These are phyloP conservation scores for Talaromyces sp. DNA, from an alignment of 2,329 filamentous ascomycete species.

Conservation along the genomic window DNA sequence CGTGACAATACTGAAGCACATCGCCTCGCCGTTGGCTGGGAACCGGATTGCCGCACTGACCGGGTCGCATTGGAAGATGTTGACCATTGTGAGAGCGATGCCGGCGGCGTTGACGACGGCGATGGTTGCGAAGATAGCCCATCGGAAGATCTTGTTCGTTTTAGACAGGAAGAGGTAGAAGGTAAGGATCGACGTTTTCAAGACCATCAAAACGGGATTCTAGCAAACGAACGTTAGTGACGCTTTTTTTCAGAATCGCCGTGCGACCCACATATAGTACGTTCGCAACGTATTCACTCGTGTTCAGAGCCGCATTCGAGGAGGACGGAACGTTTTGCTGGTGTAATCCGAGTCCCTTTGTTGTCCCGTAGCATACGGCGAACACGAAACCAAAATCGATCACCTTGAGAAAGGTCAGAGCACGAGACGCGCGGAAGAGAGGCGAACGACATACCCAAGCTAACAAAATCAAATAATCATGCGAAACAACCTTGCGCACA, in stretches of 20 bases:
- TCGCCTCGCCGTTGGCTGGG: constrained; percentile 43
- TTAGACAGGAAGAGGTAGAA: constrained; percentile 84
- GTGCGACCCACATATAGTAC: constrained; percentile 53
- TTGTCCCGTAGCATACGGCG: constrained; percentile 44
- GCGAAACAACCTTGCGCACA: constrained; percentile 66
- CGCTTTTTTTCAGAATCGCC: not conserved
- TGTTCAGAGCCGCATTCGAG: constrained; percentile 36
- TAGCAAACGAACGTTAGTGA: constrained; percentile 33
- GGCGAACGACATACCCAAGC: constrained; percentile 60
- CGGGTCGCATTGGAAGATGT: constrained; percentile 80
- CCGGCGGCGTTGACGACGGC: constrained; percentile 75
- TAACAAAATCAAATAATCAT: constrained; percentile 76
- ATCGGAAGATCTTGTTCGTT: constrained; percentile 71
- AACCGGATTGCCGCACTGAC: constrained; percentile 64
- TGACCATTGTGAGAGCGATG: constrained; percentile 74
- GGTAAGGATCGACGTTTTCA: constrained; percentile 86
- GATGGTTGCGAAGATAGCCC: constrained; percentile 77
- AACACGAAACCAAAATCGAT: constrained; percentile 47
- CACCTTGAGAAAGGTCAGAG: constrained; percentile 26
- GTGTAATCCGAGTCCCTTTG: constrained; percentile 44
- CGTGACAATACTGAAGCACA: constrained; percentile 60
- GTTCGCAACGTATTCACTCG: constrained; percentile 57
- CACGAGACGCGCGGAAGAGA: constrained; percentile 6
- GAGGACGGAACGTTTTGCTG: constrained; percentile 34
- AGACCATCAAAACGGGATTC: constrained; percentile 86